phyloP scores from a whole-genome alignment of 352 stramenopile genomes.

The Albugo candida region DNA sequence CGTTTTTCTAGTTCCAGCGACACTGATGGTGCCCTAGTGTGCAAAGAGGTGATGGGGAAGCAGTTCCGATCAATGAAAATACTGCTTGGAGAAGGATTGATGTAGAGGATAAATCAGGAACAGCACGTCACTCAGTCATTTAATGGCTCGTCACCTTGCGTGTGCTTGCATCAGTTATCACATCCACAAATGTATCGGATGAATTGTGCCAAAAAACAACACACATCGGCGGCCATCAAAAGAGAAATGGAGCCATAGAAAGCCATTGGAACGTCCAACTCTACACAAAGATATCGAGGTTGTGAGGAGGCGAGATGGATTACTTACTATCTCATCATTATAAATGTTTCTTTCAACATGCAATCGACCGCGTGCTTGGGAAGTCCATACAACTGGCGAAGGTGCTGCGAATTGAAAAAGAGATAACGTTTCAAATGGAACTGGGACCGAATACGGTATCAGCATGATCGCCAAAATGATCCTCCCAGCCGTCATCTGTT shows the following conservation, averaged over 20 bases:
- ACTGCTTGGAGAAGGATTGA: conserved; percentile 78
- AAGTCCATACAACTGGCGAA: conserved; percentile 87
- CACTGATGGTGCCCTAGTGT: conserved; percentile 97
- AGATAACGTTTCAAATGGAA: conserved; percentile 91
- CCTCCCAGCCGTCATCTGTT: conserved; percentile 77
- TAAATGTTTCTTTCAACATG: conserved; percentile 79
- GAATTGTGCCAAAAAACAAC: conserved; percentile 98
- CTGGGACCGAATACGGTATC: conserved; percentile 77
- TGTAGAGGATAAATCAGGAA: conserved; percentile 82
- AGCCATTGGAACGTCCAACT: conserved; percentile 96
- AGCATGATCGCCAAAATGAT: conserved; percentile 89
- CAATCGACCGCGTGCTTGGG: conserved; percentile 94
- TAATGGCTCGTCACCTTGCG: conserved; percentile 70
- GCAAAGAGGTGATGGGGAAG: conserved; percentile 90
- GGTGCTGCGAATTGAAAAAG: conserved; percentile 52
- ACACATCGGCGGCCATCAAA: conserved; percentile 36
- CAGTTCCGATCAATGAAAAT: conserved; percentile 83
- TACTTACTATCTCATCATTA: conserved; percentile 16
- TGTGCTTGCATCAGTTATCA: conserved; percentile 24
- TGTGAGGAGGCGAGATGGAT: conserved; percentile 98
- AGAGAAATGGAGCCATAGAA: conserved; percentile 87
- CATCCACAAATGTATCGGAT: conserved; percentile 97
- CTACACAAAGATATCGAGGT: conserved; percentile 99
- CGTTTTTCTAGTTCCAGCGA: conserved; percentile 99
- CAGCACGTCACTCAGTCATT: conserved; percentile 95